These are phyloP conservation scores for Russula foetens DNA, from an alignment of 768 basidiomycete species.

Conservation along the genomic window DNA sequence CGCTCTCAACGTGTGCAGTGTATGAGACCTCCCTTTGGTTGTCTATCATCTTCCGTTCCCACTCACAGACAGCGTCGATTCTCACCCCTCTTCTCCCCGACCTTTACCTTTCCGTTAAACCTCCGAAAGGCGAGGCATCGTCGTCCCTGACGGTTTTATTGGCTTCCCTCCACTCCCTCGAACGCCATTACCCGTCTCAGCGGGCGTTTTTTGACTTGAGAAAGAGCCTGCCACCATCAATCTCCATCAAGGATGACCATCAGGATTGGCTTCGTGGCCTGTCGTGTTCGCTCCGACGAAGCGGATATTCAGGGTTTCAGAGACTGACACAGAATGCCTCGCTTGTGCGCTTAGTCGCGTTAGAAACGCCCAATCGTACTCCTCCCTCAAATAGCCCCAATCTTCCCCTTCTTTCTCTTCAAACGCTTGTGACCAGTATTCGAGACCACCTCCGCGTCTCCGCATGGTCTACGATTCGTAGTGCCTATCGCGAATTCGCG, in stretches of 20 bases:
- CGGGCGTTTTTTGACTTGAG: constrained; percentile 41
- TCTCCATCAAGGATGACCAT: constrained; percentile 31
- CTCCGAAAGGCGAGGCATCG: constrained; percentile 21
- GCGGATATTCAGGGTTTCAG: constrained; percentile 4
- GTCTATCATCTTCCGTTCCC: constrained; percentile 51
- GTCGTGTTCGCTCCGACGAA: constrained; percentile 36
- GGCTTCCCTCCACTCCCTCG: constrained; percentile 51
- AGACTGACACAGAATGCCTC: constrained; percentile 1
- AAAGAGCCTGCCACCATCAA: constrained; percentile 33
- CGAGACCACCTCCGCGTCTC: constrained; percentile 11
- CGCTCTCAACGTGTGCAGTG: constrained; percentile 31
- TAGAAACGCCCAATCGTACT: background rate
- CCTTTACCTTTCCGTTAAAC: constrained; percentile 31
- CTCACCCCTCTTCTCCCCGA: constrained; percentile 50
- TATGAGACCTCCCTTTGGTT: constrained; percentile 70
- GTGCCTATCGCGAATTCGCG: constrained; percentile 15
- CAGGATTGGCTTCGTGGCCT: constrained; percentile 46
- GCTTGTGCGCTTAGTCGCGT: background rate
- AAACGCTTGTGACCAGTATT: constrained; percentile 5
- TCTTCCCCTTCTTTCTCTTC: constrained; percentile 9
- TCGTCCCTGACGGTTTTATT: constrained; percentile 33
- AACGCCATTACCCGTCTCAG: constrained; percentile 58
- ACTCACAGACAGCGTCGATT: constrained; percentile 53
- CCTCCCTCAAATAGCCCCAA: background rate
- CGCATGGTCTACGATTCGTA: constrained; percentile 13